Evolutionary conservation across 2,329 filamentous ascomycete genomes (phyloP).

Genomic region (Bipolaris oryzae): DNA sequence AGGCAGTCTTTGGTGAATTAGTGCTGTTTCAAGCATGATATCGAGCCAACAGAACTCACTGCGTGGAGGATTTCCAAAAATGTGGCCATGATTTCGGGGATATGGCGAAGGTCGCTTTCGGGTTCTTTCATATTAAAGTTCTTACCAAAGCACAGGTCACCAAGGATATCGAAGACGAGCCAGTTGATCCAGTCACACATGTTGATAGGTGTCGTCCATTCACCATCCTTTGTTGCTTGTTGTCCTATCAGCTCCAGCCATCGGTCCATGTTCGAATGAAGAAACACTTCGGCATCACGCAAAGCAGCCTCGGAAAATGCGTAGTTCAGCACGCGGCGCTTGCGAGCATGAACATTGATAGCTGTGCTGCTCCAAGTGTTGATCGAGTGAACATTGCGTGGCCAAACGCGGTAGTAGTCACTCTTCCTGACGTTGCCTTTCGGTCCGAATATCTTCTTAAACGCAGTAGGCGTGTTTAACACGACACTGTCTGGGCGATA

Average conservation of each 20-base stretch:
- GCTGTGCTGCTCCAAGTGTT: constrained; percentile 46
- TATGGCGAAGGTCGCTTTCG: constrained; percentile 26
- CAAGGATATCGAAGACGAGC: constrained; percentile 55
- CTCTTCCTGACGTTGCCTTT: constrained; percentile 54
- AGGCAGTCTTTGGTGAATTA: constrained; percentile 5
- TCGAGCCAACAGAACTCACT: constrained; percentile 11
- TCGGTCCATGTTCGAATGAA: constrained; percentile 36
- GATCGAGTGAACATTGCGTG: constrained; percentile 40
- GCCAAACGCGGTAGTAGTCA: constrained; percentile 52
- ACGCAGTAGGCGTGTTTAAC: constrained; percentile 67
- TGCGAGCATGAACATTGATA: constrained; percentile 45
- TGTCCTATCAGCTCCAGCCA: constrained; percentile 29
- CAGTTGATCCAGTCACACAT: constrained; percentile 37
- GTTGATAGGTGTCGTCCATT: constrained; percentile 22
- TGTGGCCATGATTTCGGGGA: constrained; percentile 27
- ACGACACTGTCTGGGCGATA: constrained; percentile 76
- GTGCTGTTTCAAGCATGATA: not conserved
- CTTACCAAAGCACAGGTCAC: constrained; percentile 50
- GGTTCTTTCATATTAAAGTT: constrained; percentile 44
- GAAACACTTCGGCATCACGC: constrained; percentile 48
- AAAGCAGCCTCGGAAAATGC: constrained; percentile 51
- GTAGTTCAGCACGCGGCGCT: constrained; percentile 49
- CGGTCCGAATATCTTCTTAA: constrained; percentile 54
- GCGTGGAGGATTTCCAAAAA: constrained; percentile 27
- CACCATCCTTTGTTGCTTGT: constrained; percentile 13